A percentile compares a stretch with the other conserved stretches of the same genome.
These are phyloP conservation scores for Pseudozyma flocculosa DNA, from an alignment of 1,284 basidiomycete genomes.

Conservation along the genomic window DNA sequence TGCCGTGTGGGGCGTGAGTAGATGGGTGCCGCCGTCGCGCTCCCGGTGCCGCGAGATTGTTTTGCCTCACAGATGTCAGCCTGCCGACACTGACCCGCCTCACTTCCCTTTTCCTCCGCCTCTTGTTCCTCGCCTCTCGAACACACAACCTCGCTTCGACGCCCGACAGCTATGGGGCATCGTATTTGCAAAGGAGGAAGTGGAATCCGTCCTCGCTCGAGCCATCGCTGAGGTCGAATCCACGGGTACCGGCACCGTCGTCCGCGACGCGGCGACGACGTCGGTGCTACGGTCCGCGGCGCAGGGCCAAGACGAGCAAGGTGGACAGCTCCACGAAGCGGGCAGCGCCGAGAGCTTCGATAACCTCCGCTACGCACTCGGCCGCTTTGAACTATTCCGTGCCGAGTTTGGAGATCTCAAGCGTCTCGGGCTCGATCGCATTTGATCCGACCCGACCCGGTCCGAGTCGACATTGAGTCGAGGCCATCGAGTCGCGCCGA, in stretches of 20 bases:
- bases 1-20: slow-evolving; percentile 48
- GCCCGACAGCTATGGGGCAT: slow-evolving; percentile 44
- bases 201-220: slow-evolving; percentile 32
- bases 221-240: slow-evolving; percentile 18
- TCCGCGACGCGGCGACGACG: slow-evolving; percentile 2
- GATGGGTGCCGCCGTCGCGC: too few relatives aligned
- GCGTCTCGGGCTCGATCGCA: slow-evolving; percentile 17
- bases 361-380: slow-evolving; percentile 50
- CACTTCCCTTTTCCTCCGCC: not conserved
- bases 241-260: not conserved
- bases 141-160: too few relatives aligned
- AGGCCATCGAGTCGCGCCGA: too few relatives aligned
- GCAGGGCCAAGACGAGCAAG: slow-evolving; percentile 2
- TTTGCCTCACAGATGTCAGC: too few relatives aligned
- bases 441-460: too few relatives aligned
- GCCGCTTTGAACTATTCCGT: slow-evolving; percentile 51
- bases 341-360: slow-evolving; percentile 46
- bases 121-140: not conserved
- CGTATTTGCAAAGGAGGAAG: slow-evolving; percentile 47
- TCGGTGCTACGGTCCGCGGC: slow-evolving; percentile 16
- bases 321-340: too few relatives aligned
- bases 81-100: too few relatives aligned
- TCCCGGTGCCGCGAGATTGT: too few relatives aligned
- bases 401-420: slow-evolving; percentile 32
- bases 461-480: too few relatives aligned